Percentiles rank a stretch among this genome's conserved stretches.
Conservation (phyloP, 495 filamentous ascomycete genomes). For the Stereocaulon alpinum region DNA sequence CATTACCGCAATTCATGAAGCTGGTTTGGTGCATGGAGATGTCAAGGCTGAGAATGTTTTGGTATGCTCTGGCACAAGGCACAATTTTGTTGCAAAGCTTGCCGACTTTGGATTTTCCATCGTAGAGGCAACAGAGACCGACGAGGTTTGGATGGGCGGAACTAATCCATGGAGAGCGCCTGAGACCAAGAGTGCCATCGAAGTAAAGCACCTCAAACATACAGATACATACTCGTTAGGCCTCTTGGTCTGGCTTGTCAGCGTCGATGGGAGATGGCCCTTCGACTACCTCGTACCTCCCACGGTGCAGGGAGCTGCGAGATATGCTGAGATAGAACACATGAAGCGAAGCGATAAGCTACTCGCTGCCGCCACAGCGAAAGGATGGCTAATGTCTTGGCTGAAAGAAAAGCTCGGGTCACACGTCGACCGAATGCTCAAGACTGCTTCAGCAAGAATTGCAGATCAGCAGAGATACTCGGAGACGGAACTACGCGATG, state of each 20-base stretch:
- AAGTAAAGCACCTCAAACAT: background rate
- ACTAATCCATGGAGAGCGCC: constrained; percentile 13
- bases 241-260: constrained; percentile 5
- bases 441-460: background rate
- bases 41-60: constrained; percentile 14
- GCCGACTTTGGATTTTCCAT: constrained; percentile 17
- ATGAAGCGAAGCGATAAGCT: constrained; percentile 1
- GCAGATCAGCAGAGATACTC: background rate
- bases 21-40: constrained; percentile 13
- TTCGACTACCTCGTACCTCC: background rate
- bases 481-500: background rate
- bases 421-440: background rate
- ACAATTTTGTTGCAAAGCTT: constrained; percentile 8
- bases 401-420: background rate
- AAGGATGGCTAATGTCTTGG: constrained; percentile 6
- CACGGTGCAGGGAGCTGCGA: background rate
- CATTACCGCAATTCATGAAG: constrained; percentile 1
- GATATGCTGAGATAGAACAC: constrained; percentile 1
- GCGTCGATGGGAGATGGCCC: background rate
- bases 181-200: constrained; percentile 6
- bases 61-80: background rate
- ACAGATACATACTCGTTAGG: constrained; percentile 15
- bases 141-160: constrained; percentile 11
- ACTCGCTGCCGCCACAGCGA: background rate
- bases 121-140: constrained; percentile 5